Evolutionary conservation across 768 basidiomycete species (phyloP).

Genomic region (Termitomyces sp.): DNA sequence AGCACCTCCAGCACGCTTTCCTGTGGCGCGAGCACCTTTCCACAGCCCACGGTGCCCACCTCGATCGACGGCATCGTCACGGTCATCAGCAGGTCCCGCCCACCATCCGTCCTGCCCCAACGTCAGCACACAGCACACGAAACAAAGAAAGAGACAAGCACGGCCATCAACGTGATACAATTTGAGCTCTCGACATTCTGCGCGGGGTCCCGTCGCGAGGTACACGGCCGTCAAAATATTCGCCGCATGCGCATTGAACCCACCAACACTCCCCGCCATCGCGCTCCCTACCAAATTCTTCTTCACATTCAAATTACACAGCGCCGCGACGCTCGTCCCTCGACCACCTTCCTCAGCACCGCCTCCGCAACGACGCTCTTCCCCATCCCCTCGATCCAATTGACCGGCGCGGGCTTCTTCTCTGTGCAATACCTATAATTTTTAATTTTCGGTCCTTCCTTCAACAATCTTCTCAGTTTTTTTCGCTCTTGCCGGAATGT

Average conservation of each 20-base stretch:
- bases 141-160: slow-evolving; percentile 38
- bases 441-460: too few species aligned
- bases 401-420: slow-evolving; percentile 99
- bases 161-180: slow-evolving; percentile 98
- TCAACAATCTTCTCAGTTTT: too few species aligned
- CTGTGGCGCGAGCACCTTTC: slow-evolving; percentile 89
- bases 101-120: slow-evolving; percentile 66
- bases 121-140: background rate
- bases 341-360: slow-evolving; percentile 20
- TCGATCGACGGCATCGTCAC: slow-evolving; percentile 98
- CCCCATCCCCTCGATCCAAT: slow-evolving; percentile 99
- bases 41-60: slow-evolving; percentile 96
- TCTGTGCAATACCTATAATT: slow-evolving; percentile 99
- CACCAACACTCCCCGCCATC: slow-evolving; percentile 97
- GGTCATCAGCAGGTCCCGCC: slow-evolving; percentile 87
- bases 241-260: slow-evolving; percentile 97
- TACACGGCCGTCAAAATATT: slow-evolving; percentile 96
- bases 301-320: slow-evolving; percentile 91
- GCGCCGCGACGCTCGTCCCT: slow-evolving; percentile 90
- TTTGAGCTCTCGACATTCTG: slow-evolving; percentile 99
- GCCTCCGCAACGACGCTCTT: slow-evolving; percentile 93
- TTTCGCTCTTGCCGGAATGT: too few species aligned
- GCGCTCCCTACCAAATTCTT: slow-evolving; percentile 92
- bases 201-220: slow-evolving; percentile 95
- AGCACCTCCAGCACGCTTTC: slow-evolving; percentile 89